Base-by-base conservation (phyloP, 2,329 filamentous ascomycete species). In the Fusarium phyllophilum region DNA sequence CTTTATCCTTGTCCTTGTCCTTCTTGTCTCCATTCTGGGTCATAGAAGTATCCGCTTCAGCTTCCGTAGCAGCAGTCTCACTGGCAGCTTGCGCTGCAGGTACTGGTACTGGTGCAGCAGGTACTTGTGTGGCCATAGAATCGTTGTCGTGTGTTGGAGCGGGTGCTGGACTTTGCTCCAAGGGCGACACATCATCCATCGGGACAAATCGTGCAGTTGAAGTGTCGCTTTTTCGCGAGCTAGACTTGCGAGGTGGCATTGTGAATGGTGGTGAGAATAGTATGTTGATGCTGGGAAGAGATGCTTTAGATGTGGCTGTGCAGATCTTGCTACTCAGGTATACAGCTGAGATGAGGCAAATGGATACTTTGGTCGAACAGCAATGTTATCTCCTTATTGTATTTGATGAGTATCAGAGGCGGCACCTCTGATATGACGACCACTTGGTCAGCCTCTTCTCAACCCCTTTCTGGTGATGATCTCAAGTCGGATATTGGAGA, bases 221-320 rank as follows among this genome's bases (percentile, higher is more conserved):
- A 48, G 83, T 83, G 73, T 87, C 85, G 82, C 84, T 85, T 70
- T 82, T 83, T 70, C 83, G 83, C 34, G 82, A 77, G 74, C 89
- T 88, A 72, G 85, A 87, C 79, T 91, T 91, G 60, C 86, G 85
- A 33, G 88, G 84, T 54, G 89, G 87, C 89, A 90, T 90, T 58
- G 39, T 62, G 46, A 62, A 75, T 70, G 73, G 54, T 62, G 58
- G 38, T 42, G 36, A 62, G 62, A 48, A 54, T 41, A 41, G 38
- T 55, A 57, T 29, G 29, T 46, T 49, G 45, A 31, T 45, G 22
- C 26, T 57, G 48, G 41, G 51, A 57, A 45, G 42, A 46, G 26
- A 34, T 24, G 55, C 12, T 54, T 54, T n/a, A 45, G 13, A 41
- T 33, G 41, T 56, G 66, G 51, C 33, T 26, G 41, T 29, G 44